Evolutionary conservation across 2,329 filamentous ascomycete genomes (phyloP).

Genomic region (Pezicula neosporulosa): DNA sequence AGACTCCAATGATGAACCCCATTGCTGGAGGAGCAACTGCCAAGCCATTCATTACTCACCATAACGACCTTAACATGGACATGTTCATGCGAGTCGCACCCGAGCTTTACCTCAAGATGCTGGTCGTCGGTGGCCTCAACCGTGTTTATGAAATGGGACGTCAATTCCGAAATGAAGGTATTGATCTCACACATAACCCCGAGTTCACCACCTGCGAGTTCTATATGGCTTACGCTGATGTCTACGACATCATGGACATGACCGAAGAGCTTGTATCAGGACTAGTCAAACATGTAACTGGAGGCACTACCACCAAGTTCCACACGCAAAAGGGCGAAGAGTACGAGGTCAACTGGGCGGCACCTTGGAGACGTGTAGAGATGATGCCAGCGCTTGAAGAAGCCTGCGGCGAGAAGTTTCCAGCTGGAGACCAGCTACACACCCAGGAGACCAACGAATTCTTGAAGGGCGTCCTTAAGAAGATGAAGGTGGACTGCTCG

Average conservation of each 20-base stretch:
- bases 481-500: constrained; percentile 85
- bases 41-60: constrained; percentile 90
- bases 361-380: constrained; percentile 87
- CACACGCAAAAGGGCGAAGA: constrained; percentile 81
- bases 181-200: constrained; percentile 93
- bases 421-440: constrained; percentile 82
- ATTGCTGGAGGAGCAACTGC: constrained; percentile 95
- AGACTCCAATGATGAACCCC: constrained; percentile 96
- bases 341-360: constrained; percentile 93
- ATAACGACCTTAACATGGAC: constrained; percentile 94
- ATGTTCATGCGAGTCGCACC: constrained; percentile 94
- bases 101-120: constrained; percentile 94
- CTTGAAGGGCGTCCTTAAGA: constrained; percentile 78
- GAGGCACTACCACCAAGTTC: constrained; percentile 81
- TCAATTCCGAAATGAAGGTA: constrained; percentile 92
- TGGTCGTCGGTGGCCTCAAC: constrained; percentile 89
- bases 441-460: constrained; percentile 85
- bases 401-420: constrained; percentile 90
- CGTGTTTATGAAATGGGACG: constrained; percentile 94
- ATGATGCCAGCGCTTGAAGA: constrained; percentile 95
- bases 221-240: constrained; percentile 90
- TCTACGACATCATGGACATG: constrained; percentile 85
- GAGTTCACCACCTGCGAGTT: constrained; percentile 99
- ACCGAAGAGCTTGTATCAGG: constrained; percentile 92
- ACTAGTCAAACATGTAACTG: constrained; percentile 85